A percentile compares a stretch with the other conserved stretches of the same genome.
Evolutionary conservation across 305 asterid species (phyloP).

Genomic region (Fraxinus baroniana): DNA sequence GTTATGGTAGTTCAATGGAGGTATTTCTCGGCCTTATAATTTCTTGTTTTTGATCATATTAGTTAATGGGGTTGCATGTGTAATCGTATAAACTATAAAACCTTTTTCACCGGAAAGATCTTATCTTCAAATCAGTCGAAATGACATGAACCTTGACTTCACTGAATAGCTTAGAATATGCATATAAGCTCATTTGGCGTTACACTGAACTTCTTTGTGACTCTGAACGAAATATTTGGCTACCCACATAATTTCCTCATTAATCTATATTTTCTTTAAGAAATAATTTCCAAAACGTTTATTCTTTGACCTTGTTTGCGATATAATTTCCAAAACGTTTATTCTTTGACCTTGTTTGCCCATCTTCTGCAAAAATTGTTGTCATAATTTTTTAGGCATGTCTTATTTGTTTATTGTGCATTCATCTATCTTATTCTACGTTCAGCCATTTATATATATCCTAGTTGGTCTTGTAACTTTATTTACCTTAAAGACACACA

Average conservation of each 20-base stretch:
- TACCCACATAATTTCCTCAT: background rate
- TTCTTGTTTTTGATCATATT: background rate
- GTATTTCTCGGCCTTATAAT: conserved; percentile 31
- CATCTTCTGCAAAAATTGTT: background rate
- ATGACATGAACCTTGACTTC: background rate
- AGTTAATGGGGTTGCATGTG: background rate
- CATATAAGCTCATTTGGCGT: background rate
- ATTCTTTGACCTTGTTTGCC: background rate
- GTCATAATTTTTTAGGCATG: background rate
- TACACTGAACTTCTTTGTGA: background rate
- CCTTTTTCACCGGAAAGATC: background rate
- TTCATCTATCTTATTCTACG: background rate
- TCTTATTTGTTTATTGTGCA: background rate
- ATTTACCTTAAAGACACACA: background rate
- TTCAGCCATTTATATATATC: background rate
- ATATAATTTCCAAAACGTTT: no score
- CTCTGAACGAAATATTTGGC: background rate
- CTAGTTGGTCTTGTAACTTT: background rate
- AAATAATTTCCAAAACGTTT: background rate
- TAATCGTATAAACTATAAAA: background rate
- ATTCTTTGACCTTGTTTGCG: no score
- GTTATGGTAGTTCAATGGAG: conserved; percentile 92
- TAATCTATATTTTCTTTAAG: background rate
- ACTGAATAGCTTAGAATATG: background rate
- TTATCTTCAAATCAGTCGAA: background rate